These are phyloP conservation scores for Epichloe sibirici DNA, from an alignment of 2,329 filamentous ascomycete genomes.

Conservation along the genomic window DNA sequence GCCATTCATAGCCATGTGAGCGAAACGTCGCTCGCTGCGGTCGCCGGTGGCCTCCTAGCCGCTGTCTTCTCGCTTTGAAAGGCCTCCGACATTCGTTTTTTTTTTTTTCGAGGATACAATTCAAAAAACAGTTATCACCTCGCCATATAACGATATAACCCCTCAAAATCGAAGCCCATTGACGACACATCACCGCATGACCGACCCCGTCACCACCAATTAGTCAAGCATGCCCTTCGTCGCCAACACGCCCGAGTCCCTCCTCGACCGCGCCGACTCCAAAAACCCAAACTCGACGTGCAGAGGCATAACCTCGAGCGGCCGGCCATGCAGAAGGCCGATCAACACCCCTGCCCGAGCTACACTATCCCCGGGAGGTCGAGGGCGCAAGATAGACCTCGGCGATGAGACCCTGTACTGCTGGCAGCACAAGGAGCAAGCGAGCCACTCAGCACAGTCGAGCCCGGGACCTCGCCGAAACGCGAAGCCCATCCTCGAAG, in stretches of 20 bases:
- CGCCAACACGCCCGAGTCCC: slow-evolving; percentile 62
- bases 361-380: slow-evolving; percentile 12
- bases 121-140: neutral
- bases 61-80: neutral
- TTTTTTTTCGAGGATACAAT: too few species aligned
- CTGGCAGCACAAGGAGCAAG: slow-evolving; percentile 93
- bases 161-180: neutral
- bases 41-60: neutral
- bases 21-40: neutral
- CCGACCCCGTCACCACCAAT: neutral
- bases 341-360: slow-evolving; percentile 29
- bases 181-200: neutral
- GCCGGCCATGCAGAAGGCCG: slow-evolving; percentile 70
- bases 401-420: slow-evolving; percentile 61
- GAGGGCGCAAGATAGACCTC: slow-evolving; percentile 29
- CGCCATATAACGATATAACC: neutral
- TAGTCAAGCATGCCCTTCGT: slow-evolving; percentile 25
- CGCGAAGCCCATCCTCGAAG: slow-evolving; percentile 43
- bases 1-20: neutral
- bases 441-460: slow-evolving; percentile 34
- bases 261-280: slow-evolving; percentile 69
- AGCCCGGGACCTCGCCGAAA: slow-evolving; percentile 31
- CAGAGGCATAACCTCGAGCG: slow-evolving; percentile 70
- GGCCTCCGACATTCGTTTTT: too few species aligned
- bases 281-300: slow-evolving; percentile 77